phyloP scores from a whole-genome alignment of 2,329 filamentous ascomycete genomes.

The Didymella arachidicola region DNA sequence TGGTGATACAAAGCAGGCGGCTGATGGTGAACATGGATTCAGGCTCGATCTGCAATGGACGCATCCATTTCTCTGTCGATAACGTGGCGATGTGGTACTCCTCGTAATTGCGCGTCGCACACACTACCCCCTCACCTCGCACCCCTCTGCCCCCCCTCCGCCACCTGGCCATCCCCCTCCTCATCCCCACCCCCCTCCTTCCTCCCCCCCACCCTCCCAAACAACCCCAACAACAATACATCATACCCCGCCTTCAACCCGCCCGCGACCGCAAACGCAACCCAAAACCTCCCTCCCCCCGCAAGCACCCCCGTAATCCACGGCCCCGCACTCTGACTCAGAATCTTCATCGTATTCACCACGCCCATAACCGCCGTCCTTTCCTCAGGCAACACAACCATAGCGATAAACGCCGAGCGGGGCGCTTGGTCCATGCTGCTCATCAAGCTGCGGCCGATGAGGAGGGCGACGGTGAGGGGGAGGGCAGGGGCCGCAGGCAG shows the following conservation, averaged over 20 bases:
- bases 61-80: too few species aligned
- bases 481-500: constrained; percentile 38
- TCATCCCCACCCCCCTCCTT: background rate
- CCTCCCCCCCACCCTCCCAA: constrained; percentile 34
- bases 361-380: constrained; percentile 52
- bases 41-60: too few species aligned
- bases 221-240: constrained; percentile 45
- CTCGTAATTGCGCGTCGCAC: too few species aligned
- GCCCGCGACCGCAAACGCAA: constrained; percentile 51
- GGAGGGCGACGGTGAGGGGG: constrained; percentile 40
- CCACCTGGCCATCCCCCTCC: background rate
- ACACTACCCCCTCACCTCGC: background rate
- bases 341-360: constrained; percentile 50
- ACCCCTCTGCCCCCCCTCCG: background rate
- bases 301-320: constrained; percentile 49
- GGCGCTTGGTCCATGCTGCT: constrained; percentile 52
- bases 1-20: too few species aligned
- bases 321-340: constrained; percentile 47
- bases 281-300: constrained; percentile 45
- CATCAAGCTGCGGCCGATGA: constrained; percentile 42
- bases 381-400: constrained; percentile 46
- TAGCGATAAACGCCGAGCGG: constrained; percentile 45
- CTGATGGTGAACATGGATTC: too few species aligned
- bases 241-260: constrained; percentile 49
- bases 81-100: too few species aligned